Evolutionary conservation across 108 stramenopile species (phyloP).

Genomic region (Skeletonema tropicum): DNA sequence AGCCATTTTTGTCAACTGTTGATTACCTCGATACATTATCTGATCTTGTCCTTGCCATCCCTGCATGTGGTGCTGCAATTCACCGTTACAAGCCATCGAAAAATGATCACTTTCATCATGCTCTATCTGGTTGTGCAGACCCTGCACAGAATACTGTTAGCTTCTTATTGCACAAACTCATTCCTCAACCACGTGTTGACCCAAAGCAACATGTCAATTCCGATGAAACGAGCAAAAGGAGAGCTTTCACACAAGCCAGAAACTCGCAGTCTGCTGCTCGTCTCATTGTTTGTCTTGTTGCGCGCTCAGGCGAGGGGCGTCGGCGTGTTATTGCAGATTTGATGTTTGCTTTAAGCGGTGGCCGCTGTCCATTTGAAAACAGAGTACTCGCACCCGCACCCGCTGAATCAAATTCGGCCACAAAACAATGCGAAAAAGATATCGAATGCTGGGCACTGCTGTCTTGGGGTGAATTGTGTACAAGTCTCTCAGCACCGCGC

Average conservation of each 20-base stretch:
- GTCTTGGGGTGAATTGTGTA: constrained; percentile 86
- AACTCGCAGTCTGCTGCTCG: constrained; percentile 73
- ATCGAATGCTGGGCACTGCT: constrained; percentile 15
- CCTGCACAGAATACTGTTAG: constrained; percentile 83
- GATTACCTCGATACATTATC: constrained; percentile 81
- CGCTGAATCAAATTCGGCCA: background rate
- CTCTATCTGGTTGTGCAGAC: constrained; percentile 67
- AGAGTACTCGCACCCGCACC: background rate
- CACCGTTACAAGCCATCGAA: constrained; percentile 68
- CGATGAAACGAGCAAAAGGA: constrained; percentile 19
- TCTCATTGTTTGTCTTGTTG: constrained; percentile 82
- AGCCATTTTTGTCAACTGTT: constrained; percentile 66
- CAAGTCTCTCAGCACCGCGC: constrained; percentile 84
- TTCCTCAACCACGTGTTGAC: constrained; percentile 75
- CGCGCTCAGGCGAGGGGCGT: constrained; percentile 92
- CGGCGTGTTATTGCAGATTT: constrained; percentile 87
- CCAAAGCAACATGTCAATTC: background rate
- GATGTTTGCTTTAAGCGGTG: constrained; percentile 78
- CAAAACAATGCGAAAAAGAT: background rate
- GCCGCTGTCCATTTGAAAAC: constrained; percentile 36
- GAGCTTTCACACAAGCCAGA: constrained; percentile 51
- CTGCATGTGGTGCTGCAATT: constrained; percentile 86
- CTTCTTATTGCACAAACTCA: constrained; percentile 84
- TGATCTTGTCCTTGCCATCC: constrained; percentile 90
- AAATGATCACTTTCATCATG: constrained; percentile 55